phyloP scores from a whole-genome alignment of 176 grass and related monocot species.

The Carex kokanica region DNA sequence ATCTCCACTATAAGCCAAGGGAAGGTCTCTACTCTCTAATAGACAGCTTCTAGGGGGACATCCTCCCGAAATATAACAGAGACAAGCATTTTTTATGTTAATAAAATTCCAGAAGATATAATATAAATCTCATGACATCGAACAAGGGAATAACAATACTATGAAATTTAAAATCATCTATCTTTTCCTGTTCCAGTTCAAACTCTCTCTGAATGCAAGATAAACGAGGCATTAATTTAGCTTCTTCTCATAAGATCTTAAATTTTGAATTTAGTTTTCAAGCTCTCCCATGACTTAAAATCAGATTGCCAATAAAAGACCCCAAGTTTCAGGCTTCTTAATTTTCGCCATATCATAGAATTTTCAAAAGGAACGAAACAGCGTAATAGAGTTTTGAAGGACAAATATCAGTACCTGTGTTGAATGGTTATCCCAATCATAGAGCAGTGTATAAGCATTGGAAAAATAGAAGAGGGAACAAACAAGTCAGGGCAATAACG shows the following conservation, averaged over 20 bases:
- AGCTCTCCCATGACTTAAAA: neutral
- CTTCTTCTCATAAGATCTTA: conserved; percentile 3
- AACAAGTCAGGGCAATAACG: conserved; percentile 90
- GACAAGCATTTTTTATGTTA: neutral
- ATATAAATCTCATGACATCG: neutral
- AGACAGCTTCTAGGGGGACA: neutral
- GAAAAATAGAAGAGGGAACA: conserved; percentile 70
- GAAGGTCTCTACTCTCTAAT: no score
- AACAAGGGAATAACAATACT: neutral
- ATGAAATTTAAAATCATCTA: neutral
- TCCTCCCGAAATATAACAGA: neutral
- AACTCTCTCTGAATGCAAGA: neutral
- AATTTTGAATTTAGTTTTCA: neutral
- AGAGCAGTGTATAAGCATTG: conserved; percentile 71
- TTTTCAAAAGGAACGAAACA: neutral
- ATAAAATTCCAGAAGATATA: neutral
- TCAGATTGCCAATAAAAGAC: neutral
- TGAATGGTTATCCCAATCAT: conserved; percentile 98
- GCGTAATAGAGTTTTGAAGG: neutral
- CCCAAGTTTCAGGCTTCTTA: neutral
- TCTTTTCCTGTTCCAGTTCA: neutral
- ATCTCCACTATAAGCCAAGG: neutral
- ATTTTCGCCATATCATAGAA: neutral
- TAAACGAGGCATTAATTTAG: neutral
- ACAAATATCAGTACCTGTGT: conserved; percentile 55